Evolutionary conservation across 2,329 filamentous ascomycete species (phyloP), one percentile per base, ranked within the genome.

Genomic region (Colletotrichum australisinense): DNA sequence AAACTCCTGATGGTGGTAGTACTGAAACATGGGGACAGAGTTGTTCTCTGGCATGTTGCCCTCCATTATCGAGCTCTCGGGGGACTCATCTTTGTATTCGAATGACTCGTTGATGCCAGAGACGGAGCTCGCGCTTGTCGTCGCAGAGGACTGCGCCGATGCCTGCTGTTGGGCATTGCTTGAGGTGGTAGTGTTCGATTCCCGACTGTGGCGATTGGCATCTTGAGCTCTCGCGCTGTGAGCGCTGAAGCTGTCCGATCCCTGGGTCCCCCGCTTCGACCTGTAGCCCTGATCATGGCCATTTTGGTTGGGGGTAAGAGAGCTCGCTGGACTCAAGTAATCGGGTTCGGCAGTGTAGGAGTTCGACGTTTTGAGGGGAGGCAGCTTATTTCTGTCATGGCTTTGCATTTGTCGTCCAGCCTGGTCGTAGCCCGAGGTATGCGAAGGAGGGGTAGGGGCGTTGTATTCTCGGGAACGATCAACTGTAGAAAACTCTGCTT

Each of bases 11-110:
- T 90, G 90, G 76, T 92, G 90, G 76, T 92, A 89, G 76, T 93
- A 92, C 78, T 92, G 90, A 67, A 92, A 86, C 75, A 87, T 87
- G 12, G 90, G 88, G 9, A 92, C 87, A 4, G 85, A 80, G 67
- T 85, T 83, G 74, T 80, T 83, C 67, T 81, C 83, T 6, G 82
- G 78, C 63, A 83, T 78, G 64, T 82, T 81, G 19, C 84, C 86
- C 55, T 88, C 86, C 30, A 86, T 81, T 35, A 88, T 78, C 7
- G 88, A 90, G 77, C 87, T 88, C 69, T 85, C 85, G 1, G 85
- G 83, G 9, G 88, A 90, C n/a, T 81, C 83, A 69, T 84, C 83
- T 38, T 83, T 83, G 75, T 81, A 83, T 49, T 89, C 87, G 14
- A 80, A 80, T 58, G 78, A 81, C 75, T 90, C 89, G 63, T 87